Base-by-base conservation (phyloP, 148 eudicot genomes). In the Mesembryanthemum crystallinum region DNA sequence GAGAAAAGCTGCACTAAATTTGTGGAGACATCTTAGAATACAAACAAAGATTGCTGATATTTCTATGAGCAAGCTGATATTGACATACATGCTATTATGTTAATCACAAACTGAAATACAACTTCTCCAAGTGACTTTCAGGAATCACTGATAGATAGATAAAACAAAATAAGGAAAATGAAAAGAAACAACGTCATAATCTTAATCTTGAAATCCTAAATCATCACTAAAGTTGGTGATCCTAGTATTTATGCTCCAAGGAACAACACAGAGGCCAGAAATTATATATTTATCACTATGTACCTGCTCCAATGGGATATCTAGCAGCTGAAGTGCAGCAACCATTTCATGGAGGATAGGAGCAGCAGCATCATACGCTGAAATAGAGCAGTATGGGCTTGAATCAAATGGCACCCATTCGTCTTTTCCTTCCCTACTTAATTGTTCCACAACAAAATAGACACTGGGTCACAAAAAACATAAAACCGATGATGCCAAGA, bases 271-370 rank as follows among this genome's bases (percentile, higher is more conserved):
- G 45, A 52, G 30, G 18, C 37, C 64, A 57, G 4, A 12, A 15
- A 52, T 52, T 8, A 15, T n/a, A 3, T 52, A 45, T 45, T 45
- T 1, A 6, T 20, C 24, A 43, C 70, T 67, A 23, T 10, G n/a
- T 86, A 96, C 99, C 94, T 96, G 98, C 75, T 96, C 99, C 77
- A 92, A 83, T 8, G 82, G 71, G 86, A 96, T 86, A 81, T 86
- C 82, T 82, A 92, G 81, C 28, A 87, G 85, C 74, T 89, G 87
- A 28, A 96, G 90, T 71, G 89, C 80, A 69, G 82, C 78, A 69
- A 84, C 59, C 71, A 88, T 73, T 77, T 96, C 98, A 7, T 60
- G 85, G 62, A 96, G 86, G 28, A 96, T 72, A 43, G 92, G 93
- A 78, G 93, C 87, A 84, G 97, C 97, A 71, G 87, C 91, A 86